Evolutionary conservation across 169 alveolate species (phyloP).

Genomic region (Babesia ovis): DNA sequence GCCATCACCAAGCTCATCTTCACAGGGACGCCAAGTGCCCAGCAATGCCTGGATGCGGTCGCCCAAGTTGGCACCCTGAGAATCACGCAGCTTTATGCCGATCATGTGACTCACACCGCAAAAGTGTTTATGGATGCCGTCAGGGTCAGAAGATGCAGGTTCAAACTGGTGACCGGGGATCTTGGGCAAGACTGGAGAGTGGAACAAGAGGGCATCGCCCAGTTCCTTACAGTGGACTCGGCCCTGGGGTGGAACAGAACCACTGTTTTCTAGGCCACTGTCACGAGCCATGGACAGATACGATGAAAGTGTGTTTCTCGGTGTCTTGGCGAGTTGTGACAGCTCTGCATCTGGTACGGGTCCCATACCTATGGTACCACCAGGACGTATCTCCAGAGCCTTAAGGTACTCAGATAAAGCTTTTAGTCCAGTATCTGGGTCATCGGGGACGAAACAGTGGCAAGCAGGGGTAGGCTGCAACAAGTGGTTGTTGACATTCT

Average conservation of each 20-base stretch:
- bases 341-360: neutral
- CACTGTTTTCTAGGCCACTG: neutral
- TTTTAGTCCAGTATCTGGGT: neutral
- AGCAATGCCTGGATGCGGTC: conserved; percentile 10
- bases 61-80: neutral
- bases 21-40: conserved; percentile 8
- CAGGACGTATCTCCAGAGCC: conserved; percentile 12
- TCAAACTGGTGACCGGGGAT: neutral
- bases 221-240: conserved; percentile 8
- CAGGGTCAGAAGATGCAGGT: neutral
- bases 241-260: neutral
- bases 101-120: conserved; percentile 39
- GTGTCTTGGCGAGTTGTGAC: neutral
- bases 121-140: conserved; percentile 32
- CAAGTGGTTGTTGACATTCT: conserved; percentile 41
- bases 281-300: neutral
- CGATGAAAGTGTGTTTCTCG: conserved; percentile 2
- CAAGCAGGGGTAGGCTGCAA: conserved; percentile 35
- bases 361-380: neutral
- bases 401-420: neutral
- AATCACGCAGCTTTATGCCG: conserved; percentile 25
- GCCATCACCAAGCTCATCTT: neutral
- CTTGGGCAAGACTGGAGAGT: conserved; percentile 48
- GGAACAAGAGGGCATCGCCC: conserved; percentile 32
- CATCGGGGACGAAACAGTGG: conserved; percentile 22